These are phyloP conservation scores for Candida krabiensis DNA, from an alignment of 805 yeast genomes.

Conservation along the genomic window DNA sequence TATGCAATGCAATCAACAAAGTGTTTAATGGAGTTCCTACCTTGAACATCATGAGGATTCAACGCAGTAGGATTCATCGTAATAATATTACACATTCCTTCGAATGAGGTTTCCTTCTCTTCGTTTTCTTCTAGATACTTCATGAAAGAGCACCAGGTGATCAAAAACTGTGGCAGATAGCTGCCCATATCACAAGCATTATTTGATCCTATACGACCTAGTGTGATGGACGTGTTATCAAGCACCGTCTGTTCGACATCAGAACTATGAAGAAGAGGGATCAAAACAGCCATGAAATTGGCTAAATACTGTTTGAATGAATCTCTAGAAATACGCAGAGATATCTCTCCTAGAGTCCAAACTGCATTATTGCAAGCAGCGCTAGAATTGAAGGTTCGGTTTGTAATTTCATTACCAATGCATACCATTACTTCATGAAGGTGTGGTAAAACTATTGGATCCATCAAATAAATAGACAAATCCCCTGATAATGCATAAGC, in stretches of 20 bases:
- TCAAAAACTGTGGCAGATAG: constrained; percentile 55
- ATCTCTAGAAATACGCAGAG: constrained; percentile 52
- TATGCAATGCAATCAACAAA: constrained; percentile 61
- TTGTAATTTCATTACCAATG: constrained; percentile 67
- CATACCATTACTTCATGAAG: constrained; percentile 57
- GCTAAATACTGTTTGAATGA: constrained; percentile 52
- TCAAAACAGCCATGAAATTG: constrained; percentile 54
- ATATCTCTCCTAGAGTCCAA: constrained; percentile 91
- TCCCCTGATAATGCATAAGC: constrained; percentile 92
- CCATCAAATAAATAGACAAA: constrained; percentile 61
- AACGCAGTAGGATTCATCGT: constrained; percentile 67
- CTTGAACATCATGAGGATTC: constrained; percentile 42
- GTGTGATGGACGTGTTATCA: constrained; percentile 86
- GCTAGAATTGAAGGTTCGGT: constrained; percentile 46
- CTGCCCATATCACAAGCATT: constrained; percentile 60
- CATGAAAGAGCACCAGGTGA: constrained; percentile 72
- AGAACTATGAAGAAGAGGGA: constrained; percentile 55
- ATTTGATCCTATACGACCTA: constrained; percentile 78
- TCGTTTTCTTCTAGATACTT: constrained; percentile 69
- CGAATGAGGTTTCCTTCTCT: constrained; percentile 85
- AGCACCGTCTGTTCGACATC: constrained; percentile 63
- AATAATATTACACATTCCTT: constrained; percentile 76
- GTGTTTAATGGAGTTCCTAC: constrained; percentile 46
- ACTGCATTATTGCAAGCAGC: constrained; percentile 86
- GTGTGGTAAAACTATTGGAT: constrained; percentile 45